Percentiles rank a stretch among this genome's conserved stretches.
Evolutionary conservation across 2,329 filamentous ascomycete genomes (phyloP).

Genomic region (Penicillium oxalicum): DNA sequence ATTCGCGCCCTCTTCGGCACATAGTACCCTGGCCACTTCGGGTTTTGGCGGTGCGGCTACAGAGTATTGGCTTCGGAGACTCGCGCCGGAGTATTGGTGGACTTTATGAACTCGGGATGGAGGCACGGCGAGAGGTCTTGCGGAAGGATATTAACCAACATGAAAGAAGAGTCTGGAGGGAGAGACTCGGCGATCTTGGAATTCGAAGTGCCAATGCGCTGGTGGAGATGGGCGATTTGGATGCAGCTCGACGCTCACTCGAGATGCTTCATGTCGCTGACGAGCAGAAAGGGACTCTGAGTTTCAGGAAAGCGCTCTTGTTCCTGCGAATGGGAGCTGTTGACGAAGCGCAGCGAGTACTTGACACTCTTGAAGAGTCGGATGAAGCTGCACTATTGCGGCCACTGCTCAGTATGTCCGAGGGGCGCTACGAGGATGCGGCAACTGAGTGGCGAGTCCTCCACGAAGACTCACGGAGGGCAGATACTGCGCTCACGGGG

Average conservation of each 20-base stretch:
- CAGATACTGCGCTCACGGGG: conserved; percentile 61
- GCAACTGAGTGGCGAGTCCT: conserved; percentile 55
- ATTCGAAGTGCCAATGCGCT: conserved; percentile 52
- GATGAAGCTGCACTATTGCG: conserved; percentile 30
- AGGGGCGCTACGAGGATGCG: conserved; percentile 64
- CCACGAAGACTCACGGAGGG: conserved; percentile 40
- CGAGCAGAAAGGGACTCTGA: conserved; percentile 26
- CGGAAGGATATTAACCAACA: conserved; percentile 49
- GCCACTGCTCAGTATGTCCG: conserved; percentile 71
- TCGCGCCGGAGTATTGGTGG: conserved; percentile 77
- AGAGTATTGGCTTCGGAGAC: conserved; percentile 81
- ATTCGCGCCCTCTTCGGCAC: conserved; percentile 60
- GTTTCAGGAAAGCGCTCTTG: conserved; percentile 54
- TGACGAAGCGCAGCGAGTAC: conserved; percentile 55
- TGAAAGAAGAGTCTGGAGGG: conserved; percentile 62
- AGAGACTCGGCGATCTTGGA: conserved; percentile 68
- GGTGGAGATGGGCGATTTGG: conserved; percentile 70
- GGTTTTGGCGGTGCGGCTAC: conserved; percentile 73
- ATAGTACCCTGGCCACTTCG: conserved; percentile 84
- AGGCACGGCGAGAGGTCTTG: conserved; percentile 60
- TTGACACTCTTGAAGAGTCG: conserved; percentile 41
- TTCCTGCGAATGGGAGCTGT: conserved; percentile 75
- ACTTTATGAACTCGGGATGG: conserved; percentile 79
- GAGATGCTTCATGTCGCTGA: conserved; percentile 46
- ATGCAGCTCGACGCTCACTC: conserved; percentile 71